Evolutionary conservation across 805 yeast genomes (phyloP).

Genomic region (Lipomyces starkeyi): DNA sequence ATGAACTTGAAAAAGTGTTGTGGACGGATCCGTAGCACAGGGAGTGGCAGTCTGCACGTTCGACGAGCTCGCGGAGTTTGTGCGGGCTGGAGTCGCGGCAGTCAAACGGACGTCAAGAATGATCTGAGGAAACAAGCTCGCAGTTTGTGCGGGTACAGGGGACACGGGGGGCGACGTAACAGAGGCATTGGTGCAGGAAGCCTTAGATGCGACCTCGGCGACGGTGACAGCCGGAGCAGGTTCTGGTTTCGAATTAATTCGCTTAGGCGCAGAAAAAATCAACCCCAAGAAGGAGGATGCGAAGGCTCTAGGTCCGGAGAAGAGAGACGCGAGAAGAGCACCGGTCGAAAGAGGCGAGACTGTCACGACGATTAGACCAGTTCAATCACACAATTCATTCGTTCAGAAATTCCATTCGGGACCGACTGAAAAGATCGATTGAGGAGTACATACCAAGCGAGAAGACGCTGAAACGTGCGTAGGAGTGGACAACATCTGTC

Average conservation of each 20-base stretch:
- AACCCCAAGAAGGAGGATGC: not conserved
- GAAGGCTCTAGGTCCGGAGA: not conserved
- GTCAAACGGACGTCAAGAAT: slow-evolving; percentile 32
- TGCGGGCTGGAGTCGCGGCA: slow-evolving; percentile 16
- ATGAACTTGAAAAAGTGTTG: slow-evolving; percentile 30
- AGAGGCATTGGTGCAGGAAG: not conserved
- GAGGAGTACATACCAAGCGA: slow-evolving; percentile 7
- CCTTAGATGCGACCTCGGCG: not conserved
- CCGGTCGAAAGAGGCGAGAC: slow-evolving; percentile 9
- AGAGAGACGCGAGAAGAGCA: slow-evolving; percentile 6
- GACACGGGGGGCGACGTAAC: not conserved
- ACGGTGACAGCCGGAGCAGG: not conserved
- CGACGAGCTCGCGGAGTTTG: not conserved
- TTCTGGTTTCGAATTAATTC: not conserved
- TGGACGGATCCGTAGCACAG: slow-evolving; percentile 34
- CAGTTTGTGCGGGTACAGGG: slow-evolving; percentile 5
- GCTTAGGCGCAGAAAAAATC: not conserved
- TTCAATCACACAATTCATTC: not conserved
- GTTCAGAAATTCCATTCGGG: not conserved
- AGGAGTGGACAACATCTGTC: not conserved
- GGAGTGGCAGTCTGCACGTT: slow-evolving; percentile 29
- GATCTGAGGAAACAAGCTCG: slow-evolving; percentile 33
- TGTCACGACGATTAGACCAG: not conserved
- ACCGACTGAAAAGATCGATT: not conserved
- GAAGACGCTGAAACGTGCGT: slow-evolving; percentile 1